A percentile compares a stretch with the other conserved stretches of the same genome.
Evolutionary conservation across 2,329 filamentous ascomycete genomes (phyloP).

Genomic region (Apiospora hydei): DNA sequence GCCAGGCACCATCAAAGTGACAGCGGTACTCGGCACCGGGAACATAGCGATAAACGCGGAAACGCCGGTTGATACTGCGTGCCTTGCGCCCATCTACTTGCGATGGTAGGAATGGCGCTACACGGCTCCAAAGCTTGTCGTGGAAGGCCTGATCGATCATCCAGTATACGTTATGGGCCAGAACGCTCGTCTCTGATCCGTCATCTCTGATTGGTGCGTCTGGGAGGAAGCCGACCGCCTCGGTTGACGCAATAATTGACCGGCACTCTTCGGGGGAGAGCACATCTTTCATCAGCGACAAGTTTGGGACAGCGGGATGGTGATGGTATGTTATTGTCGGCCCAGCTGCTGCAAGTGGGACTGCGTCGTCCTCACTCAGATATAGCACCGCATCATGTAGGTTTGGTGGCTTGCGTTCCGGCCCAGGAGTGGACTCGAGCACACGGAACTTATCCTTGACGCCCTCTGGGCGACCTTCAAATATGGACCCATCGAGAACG

Average conservation of each 20-base stretch:
- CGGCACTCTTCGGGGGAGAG: slow-evolving; percentile 68
- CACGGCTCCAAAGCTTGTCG: slow-evolving; percentile 67
- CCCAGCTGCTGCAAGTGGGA: slow-evolving; percentile 54
- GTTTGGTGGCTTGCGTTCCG: slow-evolving; percentile 71
- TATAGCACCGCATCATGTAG: slow-evolving; percentile 72
- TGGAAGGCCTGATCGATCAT: slow-evolving; percentile 69
- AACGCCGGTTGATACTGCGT: slow-evolving; percentile 72
- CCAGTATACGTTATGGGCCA: slow-evolving; percentile 80
- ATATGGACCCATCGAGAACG: slow-evolving; percentile 65
- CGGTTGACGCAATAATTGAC: slow-evolving; percentile 71
- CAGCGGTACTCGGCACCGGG: slow-evolving; percentile 75
- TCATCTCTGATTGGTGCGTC: slow-evolving; percentile 73
- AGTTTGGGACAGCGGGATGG: slow-evolving; percentile 68
- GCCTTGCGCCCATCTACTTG: slow-evolving; percentile 62
- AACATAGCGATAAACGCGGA: slow-evolving; percentile 76
- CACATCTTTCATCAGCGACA: slow-evolving; percentile 66
- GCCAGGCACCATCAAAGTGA: slow-evolving; percentile 78
- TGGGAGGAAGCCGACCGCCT: slow-evolving; percentile 70
- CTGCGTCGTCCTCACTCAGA: slow-evolving; percentile 63
- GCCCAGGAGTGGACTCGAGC: slow-evolving; percentile 67
- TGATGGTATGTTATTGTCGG: slow-evolving; percentile 61
- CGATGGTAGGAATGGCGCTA: slow-evolving; percentile 63
- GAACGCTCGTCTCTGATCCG: slow-evolving; percentile 64
- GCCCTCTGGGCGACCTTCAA: slow-evolving; percentile 47
- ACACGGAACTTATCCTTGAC: slow-evolving; percentile 57